phyloP scores from a whole-genome alignment of 1,139 yeast species.

The Scheffersomyces cryptocercus region DNA sequence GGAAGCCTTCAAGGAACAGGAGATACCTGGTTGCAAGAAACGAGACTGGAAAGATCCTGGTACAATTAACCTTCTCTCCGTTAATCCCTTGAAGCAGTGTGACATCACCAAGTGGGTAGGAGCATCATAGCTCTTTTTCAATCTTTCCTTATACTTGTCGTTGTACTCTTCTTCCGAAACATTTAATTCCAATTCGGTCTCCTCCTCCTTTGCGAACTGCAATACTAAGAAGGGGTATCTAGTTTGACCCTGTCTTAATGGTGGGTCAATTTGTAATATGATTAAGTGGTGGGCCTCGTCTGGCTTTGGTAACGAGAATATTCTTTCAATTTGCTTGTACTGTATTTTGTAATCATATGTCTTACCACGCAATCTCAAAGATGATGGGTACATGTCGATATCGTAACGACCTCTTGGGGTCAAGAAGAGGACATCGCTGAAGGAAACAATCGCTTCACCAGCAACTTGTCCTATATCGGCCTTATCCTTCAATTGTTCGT shows the following conservation, averaged over 20 bases:
- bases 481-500: conserved; percentile 86
- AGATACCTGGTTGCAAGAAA: conserved; percentile 77
- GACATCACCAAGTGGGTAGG: conserved; percentile 85
- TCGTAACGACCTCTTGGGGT: conserved; percentile 99
- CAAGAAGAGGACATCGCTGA: conserved; percentile 85
- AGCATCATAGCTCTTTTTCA: conserved; percentile 77
- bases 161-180: conserved; percentile 81
- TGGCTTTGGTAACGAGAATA: conserved; percentile 89
- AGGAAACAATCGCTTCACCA: conserved; percentile 96
- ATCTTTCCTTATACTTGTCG: conserved; percentile 71
- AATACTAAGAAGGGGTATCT: conserved; percentile 89
- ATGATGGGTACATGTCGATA: conserved; percentile 86
- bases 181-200: conserved; percentile 86
- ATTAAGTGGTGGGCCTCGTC: conserved; percentile 90
- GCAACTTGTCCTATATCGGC: conserved; percentile 97
- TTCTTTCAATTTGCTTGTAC: conserved; percentile 85
- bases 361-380: conserved; percentile 92
- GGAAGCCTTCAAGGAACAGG: conserved; percentile 91
- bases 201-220: conserved; percentile 89
- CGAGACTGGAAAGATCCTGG: conserved; percentile 85
- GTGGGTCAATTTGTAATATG: conserved; percentile 92
- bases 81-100: conserved; percentile 85
- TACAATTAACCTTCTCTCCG: conserved; percentile 80
- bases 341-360: conserved; percentile 96
- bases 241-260: conserved; percentile 88